A percentile compares a stretch with the other conserved stretches of the same genome.
These are phyloP conservation scores for Yueomyces sinensis DNA, from an alignment of 805 yeast species.

Conservation along the genomic window DNA sequence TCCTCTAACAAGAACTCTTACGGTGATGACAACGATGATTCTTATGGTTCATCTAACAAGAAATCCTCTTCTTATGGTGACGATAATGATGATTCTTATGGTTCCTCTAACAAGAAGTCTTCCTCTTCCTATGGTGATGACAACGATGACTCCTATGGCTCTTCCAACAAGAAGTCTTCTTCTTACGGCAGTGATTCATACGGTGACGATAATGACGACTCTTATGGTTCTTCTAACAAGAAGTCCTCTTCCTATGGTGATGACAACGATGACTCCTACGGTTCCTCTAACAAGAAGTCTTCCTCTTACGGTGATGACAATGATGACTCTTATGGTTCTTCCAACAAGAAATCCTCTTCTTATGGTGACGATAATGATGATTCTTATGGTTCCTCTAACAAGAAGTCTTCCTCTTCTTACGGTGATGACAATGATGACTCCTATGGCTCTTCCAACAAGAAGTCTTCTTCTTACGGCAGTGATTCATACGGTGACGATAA, in stretches of 20 bases:
- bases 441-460: constrained; percentile 14
- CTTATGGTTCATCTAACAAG: constrained; percentile 10
- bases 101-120: constrained; percentile 4
- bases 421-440: constrained; percentile 11
- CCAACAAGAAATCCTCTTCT: constrained; percentile 9
- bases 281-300: constrained; percentile 8
- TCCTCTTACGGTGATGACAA: neutral
- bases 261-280: constrained; percentile 16
- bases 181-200: constrained; percentile 5
- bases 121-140: constrained; percentile 9
- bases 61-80: constrained; percentile 9
- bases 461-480: constrained; percentile 10
- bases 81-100: constrained; percentile 8
- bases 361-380: constrained; percentile 9
- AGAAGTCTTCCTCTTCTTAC: constrained; percentile 7
- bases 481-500: constrained; percentile 1
- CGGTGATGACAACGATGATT: constrained; percentile 9
- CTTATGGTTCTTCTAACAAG: constrained; percentile 15
- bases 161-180: no score
- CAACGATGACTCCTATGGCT: constrained; percentile 4
- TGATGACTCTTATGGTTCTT: constrained; percentile 14
- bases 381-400: constrained; percentile 10
- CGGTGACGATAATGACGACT: constrained; percentile 17
- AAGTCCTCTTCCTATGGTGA: constrained; percentile 21
- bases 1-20: constrained; percentile 8